Evolutionary conservation across 805 yeast species (phyloP).

Genomic region (Nakazawaea siamensis): DNA sequence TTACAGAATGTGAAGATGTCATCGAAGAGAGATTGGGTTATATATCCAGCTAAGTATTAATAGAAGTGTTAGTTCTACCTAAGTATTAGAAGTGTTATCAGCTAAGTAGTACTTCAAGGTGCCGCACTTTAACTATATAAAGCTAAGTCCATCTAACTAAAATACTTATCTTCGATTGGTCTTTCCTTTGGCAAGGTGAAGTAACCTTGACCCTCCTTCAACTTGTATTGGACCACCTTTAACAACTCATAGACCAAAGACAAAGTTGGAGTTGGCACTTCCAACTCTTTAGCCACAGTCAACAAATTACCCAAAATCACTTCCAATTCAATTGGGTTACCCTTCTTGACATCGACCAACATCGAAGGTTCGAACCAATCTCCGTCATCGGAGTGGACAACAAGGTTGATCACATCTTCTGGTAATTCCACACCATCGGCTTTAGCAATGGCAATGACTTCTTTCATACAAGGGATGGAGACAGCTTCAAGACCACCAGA

Average conservation of each 20-base stretch:
- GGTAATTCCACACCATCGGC: constrained; percentile 57
- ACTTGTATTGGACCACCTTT: constrained; percentile 49
- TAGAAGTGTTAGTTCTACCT: no score
- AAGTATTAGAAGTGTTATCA: no score
- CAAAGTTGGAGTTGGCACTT: constrained; percentile 52
- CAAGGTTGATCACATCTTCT: constrained; percentile 34
- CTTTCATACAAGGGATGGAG: constrained; percentile 57
- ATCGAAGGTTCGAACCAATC: constrained; percentile 62
- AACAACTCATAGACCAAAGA: constrained; percentile 49
- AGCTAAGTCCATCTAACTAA: constrained; percentile 6
- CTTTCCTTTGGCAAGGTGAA: constrained; percentile 33
- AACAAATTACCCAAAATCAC: constrained; percentile 64
- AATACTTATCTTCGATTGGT: constrained; percentile 20
- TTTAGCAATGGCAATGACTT: constrained; percentile 55
- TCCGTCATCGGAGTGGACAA: constrained; percentile 52
- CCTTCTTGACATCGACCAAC: constrained; percentile 59
- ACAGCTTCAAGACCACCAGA: constrained; percentile 33
- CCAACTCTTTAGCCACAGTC: constrained; percentile 36
- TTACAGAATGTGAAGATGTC: no score
- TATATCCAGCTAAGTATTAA: no score
- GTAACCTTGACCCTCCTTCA: constrained; percentile 49
- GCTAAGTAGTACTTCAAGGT: no score
- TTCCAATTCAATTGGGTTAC: constrained; percentile 64
- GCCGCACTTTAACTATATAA: no score
- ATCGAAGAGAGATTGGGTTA: no score